Evolutionary conservation across 78 protist genomes (phyloP).

Genomic region (Cavenderia fasciculata): DNA sequence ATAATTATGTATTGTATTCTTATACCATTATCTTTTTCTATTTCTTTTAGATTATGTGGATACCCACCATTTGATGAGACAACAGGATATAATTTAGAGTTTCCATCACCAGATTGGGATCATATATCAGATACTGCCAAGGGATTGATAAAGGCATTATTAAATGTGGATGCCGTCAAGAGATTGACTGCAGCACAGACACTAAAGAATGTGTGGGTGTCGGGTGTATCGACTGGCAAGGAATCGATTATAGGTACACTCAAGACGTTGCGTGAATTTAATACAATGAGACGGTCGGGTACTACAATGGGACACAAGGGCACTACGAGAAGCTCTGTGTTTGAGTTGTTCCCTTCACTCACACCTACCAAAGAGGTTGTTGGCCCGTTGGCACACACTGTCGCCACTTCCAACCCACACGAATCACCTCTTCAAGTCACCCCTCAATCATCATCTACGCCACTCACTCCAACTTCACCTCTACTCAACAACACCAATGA

Average conservation of each 20-base stretch:
- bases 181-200: conserved; percentile 78
- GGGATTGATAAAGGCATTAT: conserved; percentile 32
- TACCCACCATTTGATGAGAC: conserved; percentile 94
- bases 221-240: conserved; percentile 39
- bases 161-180: conserved; percentile 46
- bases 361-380: conserved; percentile 26
- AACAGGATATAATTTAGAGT: conserved; percentile 87
- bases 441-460: neutral
- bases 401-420: too few relatives aligned
- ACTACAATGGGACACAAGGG: conserved; percentile 69
- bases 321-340: conserved; percentile 47
- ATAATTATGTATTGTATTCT: neutral
- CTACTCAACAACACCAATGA: too few relatives aligned
- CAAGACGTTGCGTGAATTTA: conserved; percentile 58
- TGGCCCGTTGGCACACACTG: too few relatives aligned
- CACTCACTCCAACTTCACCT: neutral
- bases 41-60: conserved; percentile 82
- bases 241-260: conserved; percentile 70
- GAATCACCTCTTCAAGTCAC: too few relatives aligned
- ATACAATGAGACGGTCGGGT: conserved; percentile 47
- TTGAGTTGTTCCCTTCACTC: conserved; percentile 63
- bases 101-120: conserved; percentile 92
- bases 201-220: conserved; percentile 73
- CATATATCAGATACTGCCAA: conserved; percentile 84
- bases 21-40: neutral